Conservation (phyloP, 306 rosid genomes). For the Acmispon strigosus region DNA sequence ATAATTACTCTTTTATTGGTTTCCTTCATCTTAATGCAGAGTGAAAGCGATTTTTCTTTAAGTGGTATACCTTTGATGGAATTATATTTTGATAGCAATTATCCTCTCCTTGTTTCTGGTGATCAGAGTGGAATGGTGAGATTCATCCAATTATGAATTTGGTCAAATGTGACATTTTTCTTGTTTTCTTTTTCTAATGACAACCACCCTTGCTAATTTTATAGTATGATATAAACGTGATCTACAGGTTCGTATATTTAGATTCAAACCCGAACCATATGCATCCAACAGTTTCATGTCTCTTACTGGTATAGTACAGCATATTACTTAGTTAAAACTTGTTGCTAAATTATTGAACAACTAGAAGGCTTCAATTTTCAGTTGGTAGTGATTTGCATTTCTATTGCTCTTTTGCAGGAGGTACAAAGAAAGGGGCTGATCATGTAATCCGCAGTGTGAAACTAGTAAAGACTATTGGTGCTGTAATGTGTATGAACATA, state of each 20-base stretch:
- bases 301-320: constrained; percentile 52
- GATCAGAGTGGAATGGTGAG: constrained; percentile 83
- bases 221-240: not conserved
- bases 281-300: constrained; percentile 54
- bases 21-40: constrained; percentile 40
- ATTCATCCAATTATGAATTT: not conserved
- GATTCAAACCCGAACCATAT: constrained; percentile 79
- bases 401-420: constrained; percentile 43
- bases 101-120: constrained; percentile 73
- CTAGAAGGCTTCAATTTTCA: not conserved
- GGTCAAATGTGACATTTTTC: not conserved
- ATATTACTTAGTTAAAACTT: not conserved
- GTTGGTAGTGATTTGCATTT: not conserved
- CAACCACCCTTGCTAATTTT: not conserved
- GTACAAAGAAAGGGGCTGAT: constrained; percentile 66
- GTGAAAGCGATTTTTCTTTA: constrained; percentile 62
- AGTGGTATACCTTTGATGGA: constrained; percentile 76
- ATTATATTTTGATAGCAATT: constrained; percentile 45
- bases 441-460: constrained; percentile 60
- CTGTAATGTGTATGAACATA: constrained; percentile 46
- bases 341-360: not conserved
- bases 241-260: constrained; percentile 67
- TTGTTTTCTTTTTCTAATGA: not conserved
- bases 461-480: constrained; percentile 58
- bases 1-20: not conserved